phyloP scores from a whole-genome alignment of 345 rosid genomes.

The Luvunga scandens region DNA sequence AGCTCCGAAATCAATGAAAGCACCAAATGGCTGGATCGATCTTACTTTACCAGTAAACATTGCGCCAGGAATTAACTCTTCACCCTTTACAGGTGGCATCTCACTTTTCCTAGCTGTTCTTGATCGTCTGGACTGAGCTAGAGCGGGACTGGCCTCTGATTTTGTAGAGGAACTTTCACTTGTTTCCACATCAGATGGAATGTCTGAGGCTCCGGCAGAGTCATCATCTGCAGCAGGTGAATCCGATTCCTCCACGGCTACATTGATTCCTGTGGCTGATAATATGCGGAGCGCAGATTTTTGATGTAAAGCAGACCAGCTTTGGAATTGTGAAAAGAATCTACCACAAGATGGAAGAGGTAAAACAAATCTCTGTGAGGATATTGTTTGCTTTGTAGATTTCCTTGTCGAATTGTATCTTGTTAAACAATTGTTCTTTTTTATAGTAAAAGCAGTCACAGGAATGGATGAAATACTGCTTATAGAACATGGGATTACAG shows the following conservation, averaged over 20 bases:
- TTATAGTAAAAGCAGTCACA: constrained; percentile 41
- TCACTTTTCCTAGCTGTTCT: constrained; percentile 68
- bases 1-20: constrained; percentile 85
- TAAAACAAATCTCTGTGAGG: constrained; percentile 35
- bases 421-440: constrained; percentile 38
- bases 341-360: constrained; percentile 45
- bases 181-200: constrained; percentile 31
- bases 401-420: constrained; percentile 50
- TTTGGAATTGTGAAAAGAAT: constrained; percentile 49
- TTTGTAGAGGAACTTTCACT: constrained; percentile 28
- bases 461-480: constrained; percentile 58
- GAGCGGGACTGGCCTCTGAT: constrained; percentile 28
- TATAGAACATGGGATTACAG: constrained; percentile 54
- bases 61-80: constrained; percentile 77
- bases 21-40: constrained; percentile 93
- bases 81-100: constrained; percentile 77
- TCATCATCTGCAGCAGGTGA: constrained; percentile 42
- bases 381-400: constrained; percentile 27
- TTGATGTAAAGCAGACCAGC: constrained; percentile 31
- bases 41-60: constrained; percentile 81
- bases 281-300: constrained; percentile 26
- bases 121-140: constrained; percentile 45
- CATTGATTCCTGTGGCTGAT: constrained; percentile 66
- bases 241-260: constrained; percentile 63
- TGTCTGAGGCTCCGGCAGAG: constrained; percentile 34